Percentiles rank a stretch among this genome's conserved stretches.
Conservation (phyloP, 148 eudicot species). For the Hydrangea macrophylla region DNA sequence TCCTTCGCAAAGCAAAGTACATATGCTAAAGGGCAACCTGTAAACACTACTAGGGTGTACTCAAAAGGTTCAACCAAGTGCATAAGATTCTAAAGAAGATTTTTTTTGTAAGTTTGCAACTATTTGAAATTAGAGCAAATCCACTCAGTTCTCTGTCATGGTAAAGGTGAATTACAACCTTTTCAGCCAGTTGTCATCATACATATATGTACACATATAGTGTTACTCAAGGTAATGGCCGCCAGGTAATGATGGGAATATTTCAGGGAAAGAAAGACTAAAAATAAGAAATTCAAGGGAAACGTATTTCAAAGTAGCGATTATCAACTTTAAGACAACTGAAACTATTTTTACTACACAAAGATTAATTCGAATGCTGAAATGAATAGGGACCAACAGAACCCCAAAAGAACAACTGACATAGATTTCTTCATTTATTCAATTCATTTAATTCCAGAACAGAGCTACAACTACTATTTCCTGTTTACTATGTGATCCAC, state of each 20-base stretch:
- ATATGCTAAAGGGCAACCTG: neutral
- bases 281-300: neutral
- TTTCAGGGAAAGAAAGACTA: neutral
- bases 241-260: neutral
- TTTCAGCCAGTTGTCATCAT: neutral
- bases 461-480: neutral
- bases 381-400: too few species aligned
- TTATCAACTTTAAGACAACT: neutral
- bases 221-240: neutral
- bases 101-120: neutral
- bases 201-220: too few species aligned
- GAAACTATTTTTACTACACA: too few species aligned
- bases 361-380: too few species aligned
- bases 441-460: neutral
- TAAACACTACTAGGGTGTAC: neutral
- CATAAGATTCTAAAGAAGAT: neutral
- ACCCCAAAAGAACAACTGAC: neutral
- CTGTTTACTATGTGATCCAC: neutral
- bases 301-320: neutral
- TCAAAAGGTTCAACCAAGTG: neutral
- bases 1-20: neutral
- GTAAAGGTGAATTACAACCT: neutral
- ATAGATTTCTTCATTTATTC: neutral
- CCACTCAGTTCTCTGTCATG: neutral
- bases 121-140: neutral